Percentiles rank a stretch among this genome's conserved stretches.
These are phyloP conservation scores for Ochromonas danica DNA, from an alignment of 108 stramenopile species.

Conservation along the genomic window DNA sequence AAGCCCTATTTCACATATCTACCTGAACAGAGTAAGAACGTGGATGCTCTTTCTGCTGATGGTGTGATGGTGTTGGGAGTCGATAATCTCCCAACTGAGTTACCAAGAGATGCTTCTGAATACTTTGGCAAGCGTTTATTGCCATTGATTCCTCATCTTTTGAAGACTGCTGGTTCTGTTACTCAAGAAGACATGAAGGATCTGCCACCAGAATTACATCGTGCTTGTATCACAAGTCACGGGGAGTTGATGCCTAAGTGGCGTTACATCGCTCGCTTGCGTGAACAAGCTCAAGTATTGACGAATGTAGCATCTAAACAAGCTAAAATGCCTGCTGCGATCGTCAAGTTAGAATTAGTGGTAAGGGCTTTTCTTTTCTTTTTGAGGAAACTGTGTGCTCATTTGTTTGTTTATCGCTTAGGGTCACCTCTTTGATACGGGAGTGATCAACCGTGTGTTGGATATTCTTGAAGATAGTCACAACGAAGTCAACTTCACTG, in stretches of 20 bases:
- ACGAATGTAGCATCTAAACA: too few species aligned
- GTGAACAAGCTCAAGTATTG: constrained; percentile 40
- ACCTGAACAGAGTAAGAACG: constrained; percentile 56
- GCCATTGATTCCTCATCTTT: constrained; percentile 56
- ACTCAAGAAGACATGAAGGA: neutral
- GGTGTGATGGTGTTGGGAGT: constrained; percentile 66
- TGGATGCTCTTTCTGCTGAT: constrained; percentile 53
- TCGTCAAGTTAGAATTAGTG: too few species aligned
- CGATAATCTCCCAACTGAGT: constrained; percentile 76
- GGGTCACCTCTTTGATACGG: constrained; percentile 71
- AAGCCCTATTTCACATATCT: constrained; percentile 68
- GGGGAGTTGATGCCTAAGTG: constrained; percentile 53
- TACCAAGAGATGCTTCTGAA: constrained; percentile 68
- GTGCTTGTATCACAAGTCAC: constrained; percentile 56
- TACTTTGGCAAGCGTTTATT: constrained; percentile 76
- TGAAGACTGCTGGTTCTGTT: constrained; percentile 21
- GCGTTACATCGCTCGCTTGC: constrained; percentile 59
- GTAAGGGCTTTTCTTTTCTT: too few species aligned
- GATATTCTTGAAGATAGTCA: constrained; percentile 62
- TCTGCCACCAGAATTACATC: constrained; percentile 21
- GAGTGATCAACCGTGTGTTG: constrained; percentile 74
- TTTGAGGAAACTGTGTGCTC: too few species aligned
- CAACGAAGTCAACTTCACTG: constrained; percentile 25
- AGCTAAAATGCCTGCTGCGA: too few species aligned
- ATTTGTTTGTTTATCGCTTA: too few species aligned